phyloP scores from a whole-genome alignment of 768 basidiomycete genomes.

The Tylopilus rubrobrunneus region DNA sequence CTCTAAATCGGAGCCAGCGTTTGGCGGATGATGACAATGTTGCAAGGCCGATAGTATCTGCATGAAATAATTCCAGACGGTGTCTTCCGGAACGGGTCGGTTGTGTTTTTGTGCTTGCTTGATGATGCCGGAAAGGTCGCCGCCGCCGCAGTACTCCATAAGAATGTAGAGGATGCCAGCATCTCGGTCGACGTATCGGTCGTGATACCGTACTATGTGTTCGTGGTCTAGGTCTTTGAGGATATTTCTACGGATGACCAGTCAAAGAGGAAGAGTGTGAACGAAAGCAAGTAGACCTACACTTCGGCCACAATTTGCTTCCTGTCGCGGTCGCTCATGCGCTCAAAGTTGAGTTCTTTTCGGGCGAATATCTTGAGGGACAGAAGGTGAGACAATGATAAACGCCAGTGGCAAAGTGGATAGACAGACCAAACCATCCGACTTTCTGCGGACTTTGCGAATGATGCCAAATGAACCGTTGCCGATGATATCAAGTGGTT shows the following conservation, averaged over 20 bases:
- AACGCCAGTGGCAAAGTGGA: slow-evolving; percentile 3
- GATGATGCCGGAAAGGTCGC: slow-evolving; percentile 87
- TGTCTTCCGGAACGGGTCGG: slow-evolving; percentile 83
- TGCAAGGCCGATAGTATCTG: slow-evolving; percentile 88
- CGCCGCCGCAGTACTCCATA: slow-evolving; percentile 98
- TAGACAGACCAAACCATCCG: slow-evolving; percentile 71
- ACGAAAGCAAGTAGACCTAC: slow-evolving; percentile 45
- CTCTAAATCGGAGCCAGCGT: slow-evolving; percentile 32
- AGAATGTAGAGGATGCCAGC: slow-evolving; percentile 91
- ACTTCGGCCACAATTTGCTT: slow-evolving; percentile 98
- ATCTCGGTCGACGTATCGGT: slow-evolving; percentile 88
- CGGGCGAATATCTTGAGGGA: slow-evolving; percentile 70
- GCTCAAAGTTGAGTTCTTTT: slow-evolving; percentile 96
- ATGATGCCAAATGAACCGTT: slow-evolving; percentile 99
- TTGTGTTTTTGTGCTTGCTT: slow-evolving; percentile 68
- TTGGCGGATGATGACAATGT: slow-evolving; percentile 84
- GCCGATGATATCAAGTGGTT: slow-evolving; percentile 87
- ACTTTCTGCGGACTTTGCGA: slow-evolving; percentile 83
- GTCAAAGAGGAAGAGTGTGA: background rate
- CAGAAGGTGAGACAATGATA: background rate
- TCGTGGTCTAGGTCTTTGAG: slow-evolving; percentile 93
- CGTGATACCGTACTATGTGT: slow-evolving; percentile 94
- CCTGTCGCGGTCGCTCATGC: slow-evolving; percentile 93
- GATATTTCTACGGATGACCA: slow-evolving; percentile 65
- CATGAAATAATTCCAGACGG: slow-evolving; percentile 93